phyloP scores from a whole-genome alignment of 2,329 filamentous ascomycete genomes.

The Zalaria obscura region DNA sequence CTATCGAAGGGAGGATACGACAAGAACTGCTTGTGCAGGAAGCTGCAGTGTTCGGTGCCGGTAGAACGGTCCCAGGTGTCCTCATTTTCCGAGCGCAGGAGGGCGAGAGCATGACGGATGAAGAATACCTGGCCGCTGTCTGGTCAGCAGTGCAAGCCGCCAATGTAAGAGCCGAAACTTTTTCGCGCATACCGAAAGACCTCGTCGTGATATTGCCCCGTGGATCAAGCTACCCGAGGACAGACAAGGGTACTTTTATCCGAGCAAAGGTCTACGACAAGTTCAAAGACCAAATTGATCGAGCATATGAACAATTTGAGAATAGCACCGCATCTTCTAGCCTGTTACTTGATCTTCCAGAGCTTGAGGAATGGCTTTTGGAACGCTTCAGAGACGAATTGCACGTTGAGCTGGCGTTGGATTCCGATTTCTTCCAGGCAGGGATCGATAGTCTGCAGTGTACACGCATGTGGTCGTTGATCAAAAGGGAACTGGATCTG shows the following conservation, averaged over 20 bases:
- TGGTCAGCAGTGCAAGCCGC: constrained; percentile 37
- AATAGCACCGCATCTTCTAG: constrained; percentile 4
- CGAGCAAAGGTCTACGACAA: constrained; percentile 35
- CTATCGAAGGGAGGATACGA: constrained; percentile 40
- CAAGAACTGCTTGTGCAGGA: constrained; percentile 40
- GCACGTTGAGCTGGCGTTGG: constrained; percentile 8
- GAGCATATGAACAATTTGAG: constrained; percentile 23
- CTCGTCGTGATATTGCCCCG: constrained; percentile 36
- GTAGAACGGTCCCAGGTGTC: constrained; percentile 37
- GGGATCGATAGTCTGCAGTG: constrained; percentile 47
- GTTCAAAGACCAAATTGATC: constrained; percentile 34
- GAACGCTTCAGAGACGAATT: constrained; percentile 18
- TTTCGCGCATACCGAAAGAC: constrained; percentile 38
- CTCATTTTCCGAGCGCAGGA: constrained; percentile 36
- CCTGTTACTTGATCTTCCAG: constrained; percentile 14
- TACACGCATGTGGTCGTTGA: constrained; percentile 38
- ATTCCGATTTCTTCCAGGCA: constrained; percentile 42
- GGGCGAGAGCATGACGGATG: constrained; percentile 25
- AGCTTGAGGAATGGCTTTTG: constrained; percentile 18
- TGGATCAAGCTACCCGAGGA: constrained; percentile 33
- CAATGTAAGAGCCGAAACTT: constrained; percentile 36
- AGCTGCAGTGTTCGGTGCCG: constrained; percentile 43
- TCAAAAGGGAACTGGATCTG: constrained; percentile 37
- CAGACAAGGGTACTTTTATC: constrained; percentile 45
- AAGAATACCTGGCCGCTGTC: constrained; percentile 33